Percentiles rank a stretch among this genome's conserved stretches.
Evolutionary conservation across 345 rosid genomes (phyloP).

Genomic region (thale cress (Arabidopsis thaliana)): TAIR10.1 NC_003074.8:8528001-8528500

Average conservation of each 20-base stretch:
- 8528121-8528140: neutral
- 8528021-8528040: neutral
- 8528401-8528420: too few relatives aligned
- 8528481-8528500: conserved; percentile 2
- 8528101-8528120: neutral
- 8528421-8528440: too few relatives aligned
- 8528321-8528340: neutral
- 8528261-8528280: neutral
- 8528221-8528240: neutral
- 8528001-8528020: neutral
- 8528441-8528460: conserved; percentile 3
- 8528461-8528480: conserved; percentile 7
- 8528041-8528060: neutral
- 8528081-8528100: neutral
- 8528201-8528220: neutral
- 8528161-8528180: too few relatives aligned
- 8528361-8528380: neutral
- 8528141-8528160: too few relatives aligned
- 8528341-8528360: neutral
- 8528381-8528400: too few relatives aligned
- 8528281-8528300: too few relatives aligned
- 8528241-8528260: neutral
- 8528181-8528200: too few relatives aligned
- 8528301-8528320: neutral
- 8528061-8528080: conserved; percentile 4